Percentiles rank a stretch among this genome's conserved stretches.
phyloP scores from a whole-genome alignment of 148 eudicot species.

The Agrostemma githago region DNA sequence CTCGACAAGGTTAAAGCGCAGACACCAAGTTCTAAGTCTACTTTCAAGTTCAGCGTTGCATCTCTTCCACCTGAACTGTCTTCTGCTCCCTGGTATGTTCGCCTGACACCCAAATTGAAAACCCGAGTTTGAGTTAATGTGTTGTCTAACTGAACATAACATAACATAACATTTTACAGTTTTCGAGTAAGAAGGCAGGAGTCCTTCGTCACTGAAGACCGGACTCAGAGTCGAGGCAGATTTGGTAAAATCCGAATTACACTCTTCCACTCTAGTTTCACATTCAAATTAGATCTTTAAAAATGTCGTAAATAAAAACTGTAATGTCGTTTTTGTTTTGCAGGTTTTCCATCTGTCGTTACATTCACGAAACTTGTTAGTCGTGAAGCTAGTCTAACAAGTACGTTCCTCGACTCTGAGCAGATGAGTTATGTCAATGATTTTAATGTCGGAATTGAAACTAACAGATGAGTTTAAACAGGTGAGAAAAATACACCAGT shows the following conservation, averaged over 20 bases:
- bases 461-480: not conserved
- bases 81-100: conserved; percentile 24
- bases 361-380: not conserved
- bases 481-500: conserved; percentile 3
- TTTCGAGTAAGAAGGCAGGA: conserved; percentile 22
- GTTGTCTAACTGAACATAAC: not conserved
- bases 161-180: conserved; percentile 6
- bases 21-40: conserved; percentile 14
- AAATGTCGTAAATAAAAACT: not conserved
- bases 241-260: conserved; percentile 14
- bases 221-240: conserved; percentile 2
- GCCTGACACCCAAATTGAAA: not conserved
- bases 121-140: not conserved
- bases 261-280: not conserved
- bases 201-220: conserved; percentile 4
- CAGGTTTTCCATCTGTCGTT: conserved; percentile 9
- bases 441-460: not conserved
- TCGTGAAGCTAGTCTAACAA: conserved; percentile 4
- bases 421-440: not conserved
- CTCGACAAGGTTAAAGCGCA: conserved; percentile 10
- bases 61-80: conserved; percentile 20
- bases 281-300: not conserved
- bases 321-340: not conserved
- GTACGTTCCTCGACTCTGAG: not conserved
- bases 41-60: conserved; percentile 22